Conservation (phyloP, 768 basidiomycete species). For the Trametes cinnabarina region DNA sequence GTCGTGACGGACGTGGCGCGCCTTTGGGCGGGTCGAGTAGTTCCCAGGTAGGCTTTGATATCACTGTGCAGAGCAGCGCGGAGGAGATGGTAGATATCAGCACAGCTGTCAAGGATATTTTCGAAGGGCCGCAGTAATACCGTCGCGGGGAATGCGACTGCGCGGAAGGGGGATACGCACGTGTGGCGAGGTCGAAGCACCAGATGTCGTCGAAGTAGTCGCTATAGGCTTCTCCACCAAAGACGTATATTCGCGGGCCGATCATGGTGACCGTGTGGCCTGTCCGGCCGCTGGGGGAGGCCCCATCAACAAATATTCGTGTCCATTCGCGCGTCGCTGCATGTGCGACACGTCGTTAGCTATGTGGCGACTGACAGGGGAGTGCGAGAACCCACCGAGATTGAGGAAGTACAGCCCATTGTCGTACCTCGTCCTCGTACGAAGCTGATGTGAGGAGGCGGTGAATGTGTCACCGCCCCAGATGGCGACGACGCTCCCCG, state of each 20-base stretch:
- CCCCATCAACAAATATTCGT: slow-evolving; percentile 67
- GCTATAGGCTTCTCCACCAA: slow-evolving; percentile 91
- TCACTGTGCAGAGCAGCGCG: slow-evolving; percentile 47
- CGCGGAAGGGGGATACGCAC: slow-evolving; percentile 46
- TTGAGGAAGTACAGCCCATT: slow-evolving; percentile 90
- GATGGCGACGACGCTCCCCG: slow-evolving; percentile 88
- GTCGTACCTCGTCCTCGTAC: slow-evolving; percentile 65
- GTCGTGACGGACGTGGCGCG: slow-evolving; percentile 60
- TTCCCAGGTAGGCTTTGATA: slow-evolving; percentile 78
- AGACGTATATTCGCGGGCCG: slow-evolving; percentile 84
- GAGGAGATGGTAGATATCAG: neutral
- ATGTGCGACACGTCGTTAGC: neutral
- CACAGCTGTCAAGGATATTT: neutral
- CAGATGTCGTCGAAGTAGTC: slow-evolving; percentile 90
- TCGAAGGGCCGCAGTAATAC: neutral
- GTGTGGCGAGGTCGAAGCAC: slow-evolving; percentile 88
- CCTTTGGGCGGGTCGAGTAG: slow-evolving; percentile 53
- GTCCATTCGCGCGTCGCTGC: slow-evolving; percentile 92
- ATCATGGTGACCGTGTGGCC: slow-evolving; percentile 91
- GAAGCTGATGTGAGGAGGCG: slow-evolving; percentile 51
- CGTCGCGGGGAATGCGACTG: too few relatives aligned
- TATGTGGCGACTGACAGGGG: neutral
- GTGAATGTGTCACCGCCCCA: slow-evolving; percentile 97
- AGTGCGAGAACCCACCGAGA: slow-evolving; percentile 56
- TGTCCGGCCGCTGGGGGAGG: slow-evolving; percentile 80